Conservation (phyloP, 306 rosid species). For the Cyamopsis tetragonoloba region DNA sequence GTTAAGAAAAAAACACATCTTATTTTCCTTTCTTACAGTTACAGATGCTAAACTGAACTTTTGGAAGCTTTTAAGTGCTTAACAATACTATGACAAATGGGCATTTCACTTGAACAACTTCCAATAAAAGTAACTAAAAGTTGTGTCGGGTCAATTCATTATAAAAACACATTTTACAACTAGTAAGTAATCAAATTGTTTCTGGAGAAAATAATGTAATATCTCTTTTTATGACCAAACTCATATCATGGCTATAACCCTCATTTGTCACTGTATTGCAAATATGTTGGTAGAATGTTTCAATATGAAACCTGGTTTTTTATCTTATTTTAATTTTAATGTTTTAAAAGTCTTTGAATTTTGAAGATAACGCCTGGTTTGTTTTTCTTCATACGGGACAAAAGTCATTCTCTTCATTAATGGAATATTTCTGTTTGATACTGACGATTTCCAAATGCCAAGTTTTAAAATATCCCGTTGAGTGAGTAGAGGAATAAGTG, state of each 20-base stretch:
- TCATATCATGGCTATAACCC: background rate
- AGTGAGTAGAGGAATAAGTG: background rate
- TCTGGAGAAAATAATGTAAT: background rate
- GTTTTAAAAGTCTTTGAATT: background rate
- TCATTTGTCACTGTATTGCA: background rate
- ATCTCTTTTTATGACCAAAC: background rate
- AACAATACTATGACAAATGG: slow-evolving; percentile 9
- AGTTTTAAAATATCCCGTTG: background rate
- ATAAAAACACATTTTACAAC: background rate
- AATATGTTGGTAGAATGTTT: background rate
- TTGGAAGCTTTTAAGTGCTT: slow-evolving; percentile 9
- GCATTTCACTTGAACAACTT: background rate
- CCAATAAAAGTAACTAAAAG: background rate
- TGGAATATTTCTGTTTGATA: background rate
- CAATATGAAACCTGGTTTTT: background rate
- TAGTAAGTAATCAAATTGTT: background rate
- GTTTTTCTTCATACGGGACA: background rate
- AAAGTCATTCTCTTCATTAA: background rate
- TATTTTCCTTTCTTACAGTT: background rate
- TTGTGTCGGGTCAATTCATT: background rate
- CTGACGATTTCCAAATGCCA: background rate
- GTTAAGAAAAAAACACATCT: background rate
- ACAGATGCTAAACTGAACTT: background rate
- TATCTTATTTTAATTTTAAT: background rate
- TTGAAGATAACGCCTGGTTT: background rate